Percentiles rank a stretch among this genome's conserved stretches.
phyloP scores from a whole-genome alignment of 164 flowering plant species.

The Hamamelis virginiana region DNA sequence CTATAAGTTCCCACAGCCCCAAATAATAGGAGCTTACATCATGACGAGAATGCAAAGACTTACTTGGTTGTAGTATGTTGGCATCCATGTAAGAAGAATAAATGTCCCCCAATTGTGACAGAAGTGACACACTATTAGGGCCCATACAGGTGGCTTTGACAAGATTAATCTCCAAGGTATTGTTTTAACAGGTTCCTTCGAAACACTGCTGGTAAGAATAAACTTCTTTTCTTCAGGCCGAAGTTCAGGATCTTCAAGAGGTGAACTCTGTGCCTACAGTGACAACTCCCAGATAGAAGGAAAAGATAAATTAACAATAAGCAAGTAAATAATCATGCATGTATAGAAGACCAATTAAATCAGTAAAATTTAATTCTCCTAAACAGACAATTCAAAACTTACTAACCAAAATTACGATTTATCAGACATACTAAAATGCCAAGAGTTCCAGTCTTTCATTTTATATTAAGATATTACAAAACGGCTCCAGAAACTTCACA shows the following conservation, averaged over 20 bases:
- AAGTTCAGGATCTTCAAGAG: constrained; percentile 83
- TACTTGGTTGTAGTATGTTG: constrained; percentile 96
- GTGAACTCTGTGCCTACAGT: constrained; percentile 84
- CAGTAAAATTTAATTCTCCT: too few relatives aligned
- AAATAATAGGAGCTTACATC: neutral
- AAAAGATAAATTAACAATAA: neutral
- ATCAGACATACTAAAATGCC: too few relatives aligned
- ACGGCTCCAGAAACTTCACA: neutral
- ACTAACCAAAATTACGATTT: too few relatives aligned
- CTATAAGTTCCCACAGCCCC: neutral
- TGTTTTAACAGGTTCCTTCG: constrained; percentile 62
- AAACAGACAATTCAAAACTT: too few relatives aligned
- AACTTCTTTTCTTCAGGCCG: constrained; percentile 68
- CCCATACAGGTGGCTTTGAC: constrained; percentile 97
- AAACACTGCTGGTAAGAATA: constrained; percentile 39
- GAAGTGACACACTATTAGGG: constrained; percentile 80
- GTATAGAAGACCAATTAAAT: neutral
- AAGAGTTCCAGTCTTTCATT: too few relatives aligned
- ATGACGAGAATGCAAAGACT: constrained; percentile 6
- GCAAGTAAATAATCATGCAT: neutral
- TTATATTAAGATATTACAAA: too few relatives aligned
- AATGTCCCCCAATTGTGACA: constrained; percentile 99
- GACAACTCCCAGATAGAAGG: constrained; percentile 1
- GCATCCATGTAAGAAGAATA: constrained; percentile 98
- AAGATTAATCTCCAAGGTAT: constrained; percentile 85